Evolutionary conservation across 371 early-diverging fungal species (phyloP), one percentile per base, ranked within the genome.

Genomic region (Mucor irregularis): DNA sequence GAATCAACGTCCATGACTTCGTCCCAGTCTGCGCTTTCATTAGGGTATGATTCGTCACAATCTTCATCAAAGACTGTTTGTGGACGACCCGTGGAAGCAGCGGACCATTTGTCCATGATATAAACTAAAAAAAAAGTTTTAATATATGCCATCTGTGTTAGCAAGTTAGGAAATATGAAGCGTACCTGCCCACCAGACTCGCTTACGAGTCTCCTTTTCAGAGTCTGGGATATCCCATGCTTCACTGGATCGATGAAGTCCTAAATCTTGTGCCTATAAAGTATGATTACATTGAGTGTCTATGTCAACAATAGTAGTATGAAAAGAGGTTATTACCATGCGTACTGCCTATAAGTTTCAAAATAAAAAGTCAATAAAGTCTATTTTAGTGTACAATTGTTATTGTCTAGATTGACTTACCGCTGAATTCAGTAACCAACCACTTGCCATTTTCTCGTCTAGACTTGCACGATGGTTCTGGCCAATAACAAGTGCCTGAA

Each of bases 161-260:
- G 3, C n/a, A n/a, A n/a, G n/a, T n/a, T n/a, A n/a, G n/a, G n/a
- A n/a, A n/a, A n/a, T n/a, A n/a, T n/a, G n/a, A n/a, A n/a, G n/a
- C n/a, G 21, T 42, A 42, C 42, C 42, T 5, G 79, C 63, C 85
- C 85, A 86, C 88, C 88, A 88, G 0, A 86, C 72, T 21, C 88
- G 73, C 40, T 74, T 76, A 21, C 86, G 64, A 5, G 81, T 70
- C 61, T 88, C 84, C 21, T 77, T 74, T 60, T 88, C 84, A 45
- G 76, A 65, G 6, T 67, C 61, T 1, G 80, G 73, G 22, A 84
- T 72, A 52, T 76, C 73, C 74, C 82, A 78, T 37, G 65, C 67
- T 10, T 70, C 68, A 49, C 77, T 77, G 13, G 81, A 78, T 17
- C 88, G 74, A 55, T 88, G 86, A 35, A 88, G 64, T 16, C 88